Evolutionary conservation across 139 green algal species (phyloP), one percentile per base, ranked within the genome.

Genomic region (Monoraphidium neglectum): DNA sequence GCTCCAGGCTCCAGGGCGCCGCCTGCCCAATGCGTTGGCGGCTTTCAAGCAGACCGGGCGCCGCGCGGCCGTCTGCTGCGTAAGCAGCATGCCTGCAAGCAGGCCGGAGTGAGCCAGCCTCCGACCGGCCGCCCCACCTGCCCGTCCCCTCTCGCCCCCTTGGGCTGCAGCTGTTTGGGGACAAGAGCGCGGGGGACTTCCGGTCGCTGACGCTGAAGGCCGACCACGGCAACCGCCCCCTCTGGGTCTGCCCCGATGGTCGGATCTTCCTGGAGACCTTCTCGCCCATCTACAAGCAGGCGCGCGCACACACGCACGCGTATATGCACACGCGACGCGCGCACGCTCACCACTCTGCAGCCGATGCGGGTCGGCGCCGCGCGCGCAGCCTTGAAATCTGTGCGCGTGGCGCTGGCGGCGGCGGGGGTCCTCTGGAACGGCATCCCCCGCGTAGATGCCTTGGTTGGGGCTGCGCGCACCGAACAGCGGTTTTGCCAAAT

Each of bases 241-340:
- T 99, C 66, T 99, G 95, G 95, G 94, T 98, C 38, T 97, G 91
- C 62, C 87, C 89, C n/a, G 96, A 99, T 75, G 93, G 93, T 24
- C 87, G 94, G 68, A 94, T 99, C 77, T 97, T 98, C 85, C 83
- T 99, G 71, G 96, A 99, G 81, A 98, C 95, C 4, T 99, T 95
- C 84, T 97, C 91, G 1, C 90, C 90, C 26, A 87, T 98, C 47
- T 99, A 99, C 87, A 96, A 95, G 74, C 88, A 91, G 83, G 89
- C 86, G 49, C 4, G 54, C 12, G 12, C 26, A 46, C 10, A 3
- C 16, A n/a, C 23, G 59, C 28, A 1, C 1, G 26, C 24, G 33
- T 70, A 33, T 3, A 32, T 33, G 12, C 16, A 66, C 59, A 66
- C 59, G 15, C 32, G n/a, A n/a, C n/a, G n/a, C n/a, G n/a, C n/a